Evolutionary conservation across 208 protist species (phyloP), one percentile per base, ranked within the genome.

Genomic region (Tritrichomonas foetus): DNA sequence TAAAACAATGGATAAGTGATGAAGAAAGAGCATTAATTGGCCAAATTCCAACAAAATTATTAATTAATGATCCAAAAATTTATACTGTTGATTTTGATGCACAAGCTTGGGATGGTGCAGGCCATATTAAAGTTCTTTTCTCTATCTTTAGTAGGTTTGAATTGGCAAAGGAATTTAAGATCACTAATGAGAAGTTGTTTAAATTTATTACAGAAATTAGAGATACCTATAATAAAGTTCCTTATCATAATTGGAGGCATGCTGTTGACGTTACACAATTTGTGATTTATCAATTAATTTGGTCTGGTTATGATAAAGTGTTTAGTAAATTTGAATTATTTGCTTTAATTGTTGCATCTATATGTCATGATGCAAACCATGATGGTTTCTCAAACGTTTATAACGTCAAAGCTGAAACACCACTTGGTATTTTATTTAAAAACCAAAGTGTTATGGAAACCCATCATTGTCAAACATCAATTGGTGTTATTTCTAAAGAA

Each of bases 331-430:
- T 97, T 89, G 97, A 99, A 93, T 93, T 97, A 20, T 96, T 98
- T 25, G 97, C 97, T 14, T 94, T 96, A 14, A 14, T 99, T 20
- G 95, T 98, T n/a, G 96, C 98, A 33, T 97, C 97, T 22, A 95
- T 97, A 36, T 96, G 98, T 84, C 98, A 99, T 95, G 98, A 99
- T 96, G 97, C 98, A 94, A 97, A 98, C 94, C 98, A 99, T 95
- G 98, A 98, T 1, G 98, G 98, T 49, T 94, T 98, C 49, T 98
- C 98, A 95, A 99, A 99, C 95, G 97, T 97, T 94, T 99, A 98
- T 95, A 97, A 98, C 94, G 95, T 97, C 22, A 97, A 97, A 94
- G 98, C 97, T 30, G 95, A 96, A 92, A 95, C 97, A 9, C 96
- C 97, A 93, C 95, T 98, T 50, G 97, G 98, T 64, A 97, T 97